phyloP scores from a whole-genome alignment of 1,284 basidiomycete species.

The Fereydounia khargensis region DNA sequence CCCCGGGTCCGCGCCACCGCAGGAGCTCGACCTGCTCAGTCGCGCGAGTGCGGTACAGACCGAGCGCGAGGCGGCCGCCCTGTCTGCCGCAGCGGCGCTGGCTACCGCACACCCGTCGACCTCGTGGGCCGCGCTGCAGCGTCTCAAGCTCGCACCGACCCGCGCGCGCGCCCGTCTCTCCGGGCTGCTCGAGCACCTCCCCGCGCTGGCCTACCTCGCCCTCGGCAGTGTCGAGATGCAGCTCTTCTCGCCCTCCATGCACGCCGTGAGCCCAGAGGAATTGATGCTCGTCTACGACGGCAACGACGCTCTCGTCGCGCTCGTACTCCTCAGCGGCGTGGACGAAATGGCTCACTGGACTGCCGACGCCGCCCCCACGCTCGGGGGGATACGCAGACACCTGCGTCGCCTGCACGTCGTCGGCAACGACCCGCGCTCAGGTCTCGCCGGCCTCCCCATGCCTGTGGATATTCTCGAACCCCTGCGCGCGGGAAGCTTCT shows the following conservation, averaged over 20 bases:
- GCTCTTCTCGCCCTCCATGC: neutral
- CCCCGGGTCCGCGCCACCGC: neutral
- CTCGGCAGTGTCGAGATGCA: neutral
- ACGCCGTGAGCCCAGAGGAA: neutral
- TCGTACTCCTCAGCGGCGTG: neutral
- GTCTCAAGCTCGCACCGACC: neutral
- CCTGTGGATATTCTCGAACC: conserved; percentile 14
- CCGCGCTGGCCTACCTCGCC: neutral
- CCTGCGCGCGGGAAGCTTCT: conserved; percentile 21
- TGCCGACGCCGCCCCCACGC: neutral
- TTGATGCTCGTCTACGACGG: conserved; percentile 2
- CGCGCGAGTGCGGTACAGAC: no score
- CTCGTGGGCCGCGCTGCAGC: neutral
- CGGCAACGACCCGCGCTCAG: conserved; percentile 13
- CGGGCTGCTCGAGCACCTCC: neutral
- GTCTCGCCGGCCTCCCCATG: conserved; percentile 26
- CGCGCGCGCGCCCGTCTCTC: neutral
- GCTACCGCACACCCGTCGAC: no score
- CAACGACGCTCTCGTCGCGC: neutral
- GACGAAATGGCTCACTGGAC: neutral
- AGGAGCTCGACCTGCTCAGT: no score
- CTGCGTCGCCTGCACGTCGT: conserved; percentile 11
- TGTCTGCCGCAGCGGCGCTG: no score
- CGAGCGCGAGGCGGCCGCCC: no score
- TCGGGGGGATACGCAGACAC: conserved; percentile 2